Conservation (phyloP, 345 rosid species). For the Moricandia moricandioides region DNA sequence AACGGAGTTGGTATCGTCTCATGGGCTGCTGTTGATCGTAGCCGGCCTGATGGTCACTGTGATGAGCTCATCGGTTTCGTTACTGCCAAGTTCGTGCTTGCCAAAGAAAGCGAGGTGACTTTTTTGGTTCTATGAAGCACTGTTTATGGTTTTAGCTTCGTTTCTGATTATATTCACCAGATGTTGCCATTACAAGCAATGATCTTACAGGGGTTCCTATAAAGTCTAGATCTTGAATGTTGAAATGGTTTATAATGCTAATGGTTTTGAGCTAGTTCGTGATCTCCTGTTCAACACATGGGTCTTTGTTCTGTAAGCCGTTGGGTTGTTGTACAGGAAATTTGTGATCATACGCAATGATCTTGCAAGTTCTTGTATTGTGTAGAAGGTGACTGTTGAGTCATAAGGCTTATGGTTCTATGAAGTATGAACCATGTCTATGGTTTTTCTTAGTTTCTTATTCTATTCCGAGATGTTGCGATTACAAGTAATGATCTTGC, state of each 20-base stretch:
- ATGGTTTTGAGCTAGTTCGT: not conserved
- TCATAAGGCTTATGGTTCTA: not conserved
- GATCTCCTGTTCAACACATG: not conserved
- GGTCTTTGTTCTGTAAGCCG: not conserved
- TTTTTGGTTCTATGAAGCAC: not conserved
- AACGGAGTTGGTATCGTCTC: conserved; percentile 65
- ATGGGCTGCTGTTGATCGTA: conserved; percentile 87
- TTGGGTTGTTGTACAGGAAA: not conserved
- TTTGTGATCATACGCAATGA: not conserved
- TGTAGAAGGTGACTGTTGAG: not conserved
- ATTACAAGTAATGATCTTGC: not conserved
- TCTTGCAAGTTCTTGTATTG: not conserved
- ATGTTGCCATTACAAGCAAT: not conserved
- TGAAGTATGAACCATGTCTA: not conserved
- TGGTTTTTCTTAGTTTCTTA: not conserved
- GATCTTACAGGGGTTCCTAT: not conserved
- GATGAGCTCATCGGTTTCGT: conserved; percentile 89
- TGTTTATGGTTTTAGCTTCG: not conserved
- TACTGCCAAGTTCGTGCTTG: conserved; percentile 65
- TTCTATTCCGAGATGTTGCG: not conserved
- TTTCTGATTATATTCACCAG: not conserved
- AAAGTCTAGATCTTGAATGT: not conserved
- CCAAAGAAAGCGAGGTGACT: conserved; percentile 81
- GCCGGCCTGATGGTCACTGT: conserved; percentile 50
- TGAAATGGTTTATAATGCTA: not conserved